These are phyloP conservation scores for Apium graveolens DNA, from an alignment of 129 eudicot genomes.

Conservation along the genomic window DNA sequence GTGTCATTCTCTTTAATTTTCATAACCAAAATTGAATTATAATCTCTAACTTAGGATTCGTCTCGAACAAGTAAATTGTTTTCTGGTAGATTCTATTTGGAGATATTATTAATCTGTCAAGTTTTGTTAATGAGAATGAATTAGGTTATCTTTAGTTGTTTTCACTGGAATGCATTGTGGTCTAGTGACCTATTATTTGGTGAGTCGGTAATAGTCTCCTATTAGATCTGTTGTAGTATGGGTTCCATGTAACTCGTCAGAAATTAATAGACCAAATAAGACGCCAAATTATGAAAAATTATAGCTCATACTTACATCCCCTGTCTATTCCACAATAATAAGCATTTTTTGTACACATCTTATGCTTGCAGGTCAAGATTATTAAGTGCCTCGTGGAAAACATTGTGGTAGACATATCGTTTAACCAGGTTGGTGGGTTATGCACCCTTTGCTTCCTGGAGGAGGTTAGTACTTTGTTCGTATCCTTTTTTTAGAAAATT, in stretches of 20 bases:
- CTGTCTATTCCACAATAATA: neutral
- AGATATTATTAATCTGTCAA: neutral
- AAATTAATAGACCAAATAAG: neutral
- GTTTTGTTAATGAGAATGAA: neutral
- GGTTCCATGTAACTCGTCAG: neutral
- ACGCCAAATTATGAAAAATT: neutral
- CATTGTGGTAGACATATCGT: constrained; percentile 93
- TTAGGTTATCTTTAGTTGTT: neutral
- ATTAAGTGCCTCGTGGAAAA: constrained; percentile 93
- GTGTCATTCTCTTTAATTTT: neutral
- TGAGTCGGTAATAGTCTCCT: neutral
- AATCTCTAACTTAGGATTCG: neutral
- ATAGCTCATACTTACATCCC: neutral
- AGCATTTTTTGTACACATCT: neutral
- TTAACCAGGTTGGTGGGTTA: constrained; percentile 91
- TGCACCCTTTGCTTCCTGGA: constrained; percentile 97
- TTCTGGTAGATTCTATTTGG: neutral
- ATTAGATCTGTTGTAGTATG: neutral
- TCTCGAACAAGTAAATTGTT: neutral
- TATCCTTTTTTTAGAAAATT: neutral
- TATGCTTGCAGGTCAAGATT: constrained; percentile 32
- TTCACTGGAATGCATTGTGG: neutral
- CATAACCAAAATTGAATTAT: neutral
- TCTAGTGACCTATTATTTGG: neutral
- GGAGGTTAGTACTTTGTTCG: constrained; percentile 50